Percentiles rank a stretch among this genome's conserved stretches.
These are phyloP conservation scores for Beta lomatogona DNA, from an alignment of 179 eudicot species.

Conservation along the genomic window DNA sequence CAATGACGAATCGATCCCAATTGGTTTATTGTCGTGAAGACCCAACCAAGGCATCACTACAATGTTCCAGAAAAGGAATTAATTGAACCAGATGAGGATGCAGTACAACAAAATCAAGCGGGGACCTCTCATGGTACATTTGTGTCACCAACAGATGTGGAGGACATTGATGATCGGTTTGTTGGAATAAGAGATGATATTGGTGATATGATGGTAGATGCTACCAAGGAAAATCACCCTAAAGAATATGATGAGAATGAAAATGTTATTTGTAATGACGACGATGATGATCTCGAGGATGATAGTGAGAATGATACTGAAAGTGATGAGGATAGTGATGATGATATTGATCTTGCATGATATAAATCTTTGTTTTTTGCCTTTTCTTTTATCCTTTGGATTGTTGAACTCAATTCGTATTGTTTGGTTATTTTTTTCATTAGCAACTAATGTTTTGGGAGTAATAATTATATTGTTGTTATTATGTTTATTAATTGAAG, in stretches of 20 bases:
- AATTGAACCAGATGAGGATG: not conserved
- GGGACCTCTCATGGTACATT: not conserved
- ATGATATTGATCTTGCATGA: not conserved
- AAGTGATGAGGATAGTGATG: not conserved
- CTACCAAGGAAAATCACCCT: not conserved
- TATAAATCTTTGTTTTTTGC: not conserved
- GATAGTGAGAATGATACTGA: not conserved
- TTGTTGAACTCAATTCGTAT: too few relatives aligned
- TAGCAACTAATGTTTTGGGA: too few relatives aligned
- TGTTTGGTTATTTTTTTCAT: not conserved
- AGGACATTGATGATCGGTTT: not conserved
- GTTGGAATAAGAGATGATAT: not conserved
- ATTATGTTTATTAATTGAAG: too few relatives aligned
- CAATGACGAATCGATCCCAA: constrained; percentile 21
- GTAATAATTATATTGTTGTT: too few relatives aligned
- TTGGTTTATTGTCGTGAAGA: constrained; percentile 27
- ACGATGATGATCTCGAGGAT: not conserved
- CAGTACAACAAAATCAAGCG: not conserved
- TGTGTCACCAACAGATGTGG: not conserved
- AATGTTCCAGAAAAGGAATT: not conserved
- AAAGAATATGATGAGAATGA: not conserved
- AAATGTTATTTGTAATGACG: not conserved
- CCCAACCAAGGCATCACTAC: constrained; percentile 21
- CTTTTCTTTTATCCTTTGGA: too few relatives aligned
- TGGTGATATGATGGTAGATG: not conserved